Evolutionary conservation across 768 basidiomycete species (phyloP).

Genomic region (Tubosaeta sp.): DNA sequence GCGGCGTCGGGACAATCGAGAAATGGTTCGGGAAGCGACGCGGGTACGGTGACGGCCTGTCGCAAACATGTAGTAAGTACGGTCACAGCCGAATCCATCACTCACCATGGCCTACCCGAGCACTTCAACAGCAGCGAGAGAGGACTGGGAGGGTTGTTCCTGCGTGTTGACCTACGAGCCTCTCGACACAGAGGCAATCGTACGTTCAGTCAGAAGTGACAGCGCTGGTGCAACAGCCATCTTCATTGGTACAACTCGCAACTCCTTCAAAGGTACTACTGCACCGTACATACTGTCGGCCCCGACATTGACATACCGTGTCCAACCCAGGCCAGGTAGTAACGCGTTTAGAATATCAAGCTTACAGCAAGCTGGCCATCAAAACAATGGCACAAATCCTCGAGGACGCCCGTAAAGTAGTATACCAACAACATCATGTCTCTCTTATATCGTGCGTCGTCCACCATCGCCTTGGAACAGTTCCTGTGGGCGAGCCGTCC

Average conservation of each 20-base stretch:
- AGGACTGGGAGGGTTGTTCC: conserved; percentile 18
- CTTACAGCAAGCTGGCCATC: conserved; percentile 76
- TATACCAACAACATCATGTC: conserved; percentile 31
- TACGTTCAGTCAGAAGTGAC: conserved; percentile 58
- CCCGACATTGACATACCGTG: conserved; percentile 6
- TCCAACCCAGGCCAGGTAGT: conserved; percentile 56
- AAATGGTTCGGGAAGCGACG: background rate
- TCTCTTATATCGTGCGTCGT: conserved; percentile 57
- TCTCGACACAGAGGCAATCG: conserved; percentile 56
- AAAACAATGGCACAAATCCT: conserved; percentile 70
- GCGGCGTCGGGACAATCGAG: conserved; percentile 4
- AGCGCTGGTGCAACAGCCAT: conserved; percentile 67
- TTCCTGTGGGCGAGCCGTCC: conserved; percentile 75
- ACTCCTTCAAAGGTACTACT: conserved; percentile 70
- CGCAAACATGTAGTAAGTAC: conserved; percentile 13
- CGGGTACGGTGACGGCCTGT: conserved; percentile 4
- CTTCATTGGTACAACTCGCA: conserved; percentile 84
- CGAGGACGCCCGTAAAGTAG: conserved; percentile 37
- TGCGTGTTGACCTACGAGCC: conserved; percentile 56
- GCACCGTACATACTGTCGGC: background rate
- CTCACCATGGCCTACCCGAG: conserved; percentile 21
- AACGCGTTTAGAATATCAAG: conserved; percentile 74
- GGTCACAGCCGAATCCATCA: background rate
- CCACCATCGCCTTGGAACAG: conserved; percentile 73
- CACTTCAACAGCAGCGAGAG: conserved; percentile 24